phyloP scores from a whole-genome alignment of 352 stramenopile species.

The Globisporangium splendens region DNA sequence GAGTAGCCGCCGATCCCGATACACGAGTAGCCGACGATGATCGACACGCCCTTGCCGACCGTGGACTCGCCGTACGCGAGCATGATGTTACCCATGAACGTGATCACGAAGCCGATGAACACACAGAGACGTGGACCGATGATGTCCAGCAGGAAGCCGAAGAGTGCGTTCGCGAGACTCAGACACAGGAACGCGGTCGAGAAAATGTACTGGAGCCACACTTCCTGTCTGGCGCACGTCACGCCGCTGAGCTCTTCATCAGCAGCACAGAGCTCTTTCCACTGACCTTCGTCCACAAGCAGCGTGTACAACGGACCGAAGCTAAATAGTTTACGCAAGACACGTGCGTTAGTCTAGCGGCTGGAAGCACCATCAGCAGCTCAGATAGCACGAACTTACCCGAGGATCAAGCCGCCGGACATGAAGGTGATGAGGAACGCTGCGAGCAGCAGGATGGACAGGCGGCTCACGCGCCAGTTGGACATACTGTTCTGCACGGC shows the following conservation, averaged over 20 bases:
- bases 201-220: slow-evolving; percentile 50
- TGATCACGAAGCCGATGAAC: slow-evolving; percentile 32
- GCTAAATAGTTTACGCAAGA: background rate
- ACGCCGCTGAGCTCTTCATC: slow-evolving; percentile 19
- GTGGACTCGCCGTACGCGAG: slow-evolving; percentile 37
- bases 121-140: slow-evolving; percentile 34
- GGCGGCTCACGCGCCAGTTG: slow-evolving; percentile 21
- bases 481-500: slow-evolving; percentile 28
- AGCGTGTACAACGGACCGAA: slow-evolving; percentile 51
- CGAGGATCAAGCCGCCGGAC: slow-evolving; percentile 40
- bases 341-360: background rate
- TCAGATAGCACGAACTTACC: background rate
- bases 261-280: slow-evolving; percentile 35
- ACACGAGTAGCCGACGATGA: slow-evolving; percentile 36
- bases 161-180: slow-evolving; percentile 42
- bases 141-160: slow-evolving; percentile 41
- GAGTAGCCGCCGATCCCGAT: slow-evolving; percentile 41
- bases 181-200: slow-evolving; percentile 45
- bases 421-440: slow-evolving; percentile 28
- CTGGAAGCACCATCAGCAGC: background rate
- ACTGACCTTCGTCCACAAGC: slow-evolving; percentile 39
- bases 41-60: slow-evolving; percentile 24
- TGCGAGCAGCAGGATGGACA: slow-evolving; percentile 19
- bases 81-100: slow-evolving; percentile 41
- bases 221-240: slow-evolving; percentile 41